Conservation (phyloP, 1,139 yeast species). For the Taphrina sp. region DNA sequence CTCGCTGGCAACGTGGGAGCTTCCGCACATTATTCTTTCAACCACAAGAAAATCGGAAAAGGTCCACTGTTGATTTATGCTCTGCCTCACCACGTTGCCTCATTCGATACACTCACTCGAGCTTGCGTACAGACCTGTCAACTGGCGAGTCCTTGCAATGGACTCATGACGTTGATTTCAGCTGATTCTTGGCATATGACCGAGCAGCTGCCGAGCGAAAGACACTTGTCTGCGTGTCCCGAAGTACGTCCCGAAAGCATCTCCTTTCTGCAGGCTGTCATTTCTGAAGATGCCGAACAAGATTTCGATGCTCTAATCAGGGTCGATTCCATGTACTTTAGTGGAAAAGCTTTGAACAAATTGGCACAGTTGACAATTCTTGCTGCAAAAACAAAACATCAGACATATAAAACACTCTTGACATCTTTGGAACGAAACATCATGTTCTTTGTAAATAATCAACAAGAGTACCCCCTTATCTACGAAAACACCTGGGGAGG, state of each 20-base stretch:
- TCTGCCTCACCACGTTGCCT: slow-evolving; percentile 66
- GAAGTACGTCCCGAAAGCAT: slow-evolving; percentile 51
- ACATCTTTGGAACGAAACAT: slow-evolving; percentile 56
- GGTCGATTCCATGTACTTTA: slow-evolving; percentile 56
- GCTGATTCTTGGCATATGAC: slow-evolving; percentile 53
- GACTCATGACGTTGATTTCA: slow-evolving; percentile 62
- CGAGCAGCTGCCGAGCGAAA: slow-evolving; percentile 58
- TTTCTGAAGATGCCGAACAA: slow-evolving; percentile 58
- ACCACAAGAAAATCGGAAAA: slow-evolving; percentile 44
- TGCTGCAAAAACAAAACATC: slow-evolving; percentile 56
- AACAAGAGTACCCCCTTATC: slow-evolving; percentile 59
- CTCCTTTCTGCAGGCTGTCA: slow-evolving; percentile 52
- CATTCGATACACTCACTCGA: slow-evolving; percentile 49
- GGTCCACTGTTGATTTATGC: slow-evolving; percentile 61
- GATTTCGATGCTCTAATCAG: slow-evolving; percentile 56
- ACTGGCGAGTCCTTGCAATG: slow-evolving; percentile 63
- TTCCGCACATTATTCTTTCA: slow-evolving; percentile 54
- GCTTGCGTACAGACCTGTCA: slow-evolving; percentile 44
- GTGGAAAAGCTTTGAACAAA: slow-evolving; percentile 73
- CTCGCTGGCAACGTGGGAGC: slow-evolving; percentile 47
- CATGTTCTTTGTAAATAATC: slow-evolving; percentile 51
- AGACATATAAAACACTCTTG: slow-evolving; percentile 48
- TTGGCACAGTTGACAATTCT: slow-evolving; percentile 69
- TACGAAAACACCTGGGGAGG: slow-evolving; percentile 70
- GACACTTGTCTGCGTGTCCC: slow-evolving; percentile 48